These are phyloP conservation scores for Odonthalia washingtoniensis DNA, from an alignment of 31 red algal species.

Conservation along the genomic window DNA sequence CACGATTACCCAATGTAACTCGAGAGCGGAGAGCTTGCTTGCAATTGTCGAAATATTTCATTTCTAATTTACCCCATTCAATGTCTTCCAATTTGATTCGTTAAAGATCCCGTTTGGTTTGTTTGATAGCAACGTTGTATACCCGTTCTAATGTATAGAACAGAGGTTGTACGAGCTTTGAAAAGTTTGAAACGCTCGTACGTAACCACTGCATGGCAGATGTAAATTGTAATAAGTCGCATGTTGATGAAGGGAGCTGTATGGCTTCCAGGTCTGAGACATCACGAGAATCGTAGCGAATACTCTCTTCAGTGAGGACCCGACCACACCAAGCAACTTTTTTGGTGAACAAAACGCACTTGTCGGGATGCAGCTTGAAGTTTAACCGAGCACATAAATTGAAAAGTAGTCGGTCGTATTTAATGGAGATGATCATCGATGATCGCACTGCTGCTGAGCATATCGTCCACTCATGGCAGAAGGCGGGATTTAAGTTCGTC, in stretches of 20 bases:
- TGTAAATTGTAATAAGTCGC: not conserved
- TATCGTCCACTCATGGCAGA: not conserved
- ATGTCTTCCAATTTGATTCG: not conserved
- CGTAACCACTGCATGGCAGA: slow-evolving; percentile 4
- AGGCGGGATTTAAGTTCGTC: not conserved
- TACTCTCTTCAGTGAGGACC: not conserved
- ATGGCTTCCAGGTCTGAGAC: too few species aligned
- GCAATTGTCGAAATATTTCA: not conserved
- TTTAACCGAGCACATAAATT: not conserved
- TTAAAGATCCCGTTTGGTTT: not conserved
- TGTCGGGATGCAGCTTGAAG: not conserved
- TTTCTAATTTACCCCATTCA: not conserved
- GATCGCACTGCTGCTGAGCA: not conserved
- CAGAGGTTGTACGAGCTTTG: not conserved
- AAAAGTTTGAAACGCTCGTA: not conserved
- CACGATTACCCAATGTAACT: too few species aligned
- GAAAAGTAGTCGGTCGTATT: not conserved
- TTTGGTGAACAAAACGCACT: not conserved
- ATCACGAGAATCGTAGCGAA: not conserved
- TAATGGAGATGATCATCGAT: not conserved
- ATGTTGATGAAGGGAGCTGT: not conserved
- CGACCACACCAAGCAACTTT: not conserved
- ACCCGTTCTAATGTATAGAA: not conserved
- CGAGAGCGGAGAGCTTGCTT: not conserved
- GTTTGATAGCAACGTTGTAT: not conserved